Conservation (phyloP, 495 filamentous ascomycete genomes). For the Daldinia grandis region DNA sequence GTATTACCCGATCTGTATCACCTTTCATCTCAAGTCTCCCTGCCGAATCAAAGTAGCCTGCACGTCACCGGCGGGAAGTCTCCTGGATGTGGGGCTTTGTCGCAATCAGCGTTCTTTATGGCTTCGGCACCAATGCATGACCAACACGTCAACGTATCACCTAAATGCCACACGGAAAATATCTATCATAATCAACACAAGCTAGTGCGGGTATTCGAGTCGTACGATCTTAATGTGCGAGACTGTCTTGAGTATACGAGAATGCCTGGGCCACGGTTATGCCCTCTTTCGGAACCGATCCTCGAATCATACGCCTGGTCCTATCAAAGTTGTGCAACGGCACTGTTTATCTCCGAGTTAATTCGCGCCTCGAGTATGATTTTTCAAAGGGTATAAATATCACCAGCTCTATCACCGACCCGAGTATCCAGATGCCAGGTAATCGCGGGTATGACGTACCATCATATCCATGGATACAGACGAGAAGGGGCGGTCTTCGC, state of each 20-base stretch:
- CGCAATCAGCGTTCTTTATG: constrained; percentile 65
- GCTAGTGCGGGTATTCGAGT: constrained; percentile 27
- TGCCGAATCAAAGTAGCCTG: constrained; percentile 6
- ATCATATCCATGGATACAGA: constrained; percentile 11
- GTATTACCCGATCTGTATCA: constrained; percentile 25
- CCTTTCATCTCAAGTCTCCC: constrained; percentile 3
- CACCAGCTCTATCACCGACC: constrained; percentile 62
- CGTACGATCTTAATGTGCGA: constrained; percentile 67
- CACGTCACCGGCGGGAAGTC: constrained; percentile 55
- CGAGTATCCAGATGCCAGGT: constrained; percentile 68
- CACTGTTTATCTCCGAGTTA: background rate
- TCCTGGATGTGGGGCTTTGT: constrained; percentile 58
- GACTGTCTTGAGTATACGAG: constrained; percentile 69
- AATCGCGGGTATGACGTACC: constrained; percentile 65
- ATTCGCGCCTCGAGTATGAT: constrained; percentile 36
- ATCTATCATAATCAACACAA: constrained; percentile 17
- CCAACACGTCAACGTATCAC: constrained; percentile 65
- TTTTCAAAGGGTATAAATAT: constrained; percentile 46
- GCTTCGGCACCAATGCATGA: constrained; percentile 62
- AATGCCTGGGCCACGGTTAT: constrained; percentile 69
- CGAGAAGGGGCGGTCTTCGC: constrained; percentile 5
- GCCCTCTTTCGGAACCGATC: constrained; percentile 63
- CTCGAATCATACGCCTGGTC: constrained; percentile 67
- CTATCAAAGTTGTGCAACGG: constrained; percentile 51
- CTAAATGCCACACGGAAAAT: constrained; percentile 62